These are phyloP conservation scores for Tripterygium wilfordii DNA, from an alignment of 177 flowering plant species.

Conservation along the genomic window DNA sequence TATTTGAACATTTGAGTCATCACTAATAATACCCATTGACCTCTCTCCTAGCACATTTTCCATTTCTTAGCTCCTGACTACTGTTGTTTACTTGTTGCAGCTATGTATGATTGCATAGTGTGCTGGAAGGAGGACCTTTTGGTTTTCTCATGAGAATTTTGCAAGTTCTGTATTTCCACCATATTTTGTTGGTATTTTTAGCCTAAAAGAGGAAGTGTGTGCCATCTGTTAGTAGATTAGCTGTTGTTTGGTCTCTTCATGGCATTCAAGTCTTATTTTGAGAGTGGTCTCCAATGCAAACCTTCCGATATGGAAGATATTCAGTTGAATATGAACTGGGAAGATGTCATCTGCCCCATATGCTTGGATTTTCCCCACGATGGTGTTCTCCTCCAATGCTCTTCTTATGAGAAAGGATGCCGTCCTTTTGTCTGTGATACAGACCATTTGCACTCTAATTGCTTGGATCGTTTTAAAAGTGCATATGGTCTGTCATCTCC, in stretches of 20 bases:
- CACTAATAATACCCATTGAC: no score
- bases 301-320: conserved; percentile 30
- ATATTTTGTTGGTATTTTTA: no score
- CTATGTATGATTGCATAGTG: neutral
- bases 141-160: no score
- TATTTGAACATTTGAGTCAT: no score
- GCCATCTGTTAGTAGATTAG: conserved; percentile 3
- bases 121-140: conserved; percentile 2
- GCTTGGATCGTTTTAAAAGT: conserved; percentile 68
- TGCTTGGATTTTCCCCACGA: conserved; percentile 92
- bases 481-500: conserved; percentile 49
- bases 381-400: conserved; percentile 79
- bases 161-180: no score
- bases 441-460: conserved; percentile 79
- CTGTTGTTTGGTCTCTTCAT: conserved; percentile 4
- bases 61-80: neutral
- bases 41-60: no score
- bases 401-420: conserved; percentile 85
- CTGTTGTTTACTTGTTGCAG: conserved; percentile 7
- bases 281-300: conserved; percentile 7
- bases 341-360: conserved; percentile 77
- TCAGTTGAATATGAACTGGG: conserved; percentile 48
- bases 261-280: conserved; percentile 13
- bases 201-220: neutral
- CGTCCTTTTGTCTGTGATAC: conserved; percentile 90